Conservation (phyloP, 2,329 filamentous ascomycete species). For the Raffaelea ambrosiae region DNA sequence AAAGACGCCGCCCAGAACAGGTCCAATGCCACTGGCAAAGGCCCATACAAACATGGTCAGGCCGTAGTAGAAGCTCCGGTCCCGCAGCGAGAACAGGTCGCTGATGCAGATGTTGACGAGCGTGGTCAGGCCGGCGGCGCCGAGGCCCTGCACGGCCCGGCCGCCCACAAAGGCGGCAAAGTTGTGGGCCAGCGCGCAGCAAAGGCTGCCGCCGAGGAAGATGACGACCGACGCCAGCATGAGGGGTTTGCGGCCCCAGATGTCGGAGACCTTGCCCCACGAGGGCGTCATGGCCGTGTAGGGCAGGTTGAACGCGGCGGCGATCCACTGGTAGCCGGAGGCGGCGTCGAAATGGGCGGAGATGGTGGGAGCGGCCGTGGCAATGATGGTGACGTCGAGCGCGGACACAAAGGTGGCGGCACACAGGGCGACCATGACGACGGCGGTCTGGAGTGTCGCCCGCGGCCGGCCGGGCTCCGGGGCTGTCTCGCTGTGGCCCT, state of each 20-base stretch:
- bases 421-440: not conserved
- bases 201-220: slow-evolving; percentile 45
- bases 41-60: slow-evolving; percentile 3
- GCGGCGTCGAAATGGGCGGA: slow-evolving; percentile 52
- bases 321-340: slow-evolving; percentile 68
- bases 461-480: too few relatives aligned
- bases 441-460: not conserved
- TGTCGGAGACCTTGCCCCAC: slow-evolving; percentile 56
- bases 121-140: slow-evolving; percentile 45
- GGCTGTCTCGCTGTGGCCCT: too few relatives aligned
- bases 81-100: slow-evolving; percentile 23
- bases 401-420: slow-evolving; percentile 39
- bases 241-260: slow-evolving; percentile 49
- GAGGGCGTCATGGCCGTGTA: slow-evolving; percentile 58
- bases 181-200: slow-evolving; percentile 40
- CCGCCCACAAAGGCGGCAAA: slow-evolving; percentile 45
- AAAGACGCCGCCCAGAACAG: slow-evolving; percentile 6
- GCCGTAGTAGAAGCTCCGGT: slow-evolving; percentile 4
- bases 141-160: slow-evolving; percentile 46
- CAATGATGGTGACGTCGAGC: slow-evolving; percentile 52
- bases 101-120: slow-evolving; percentile 49
- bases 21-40: slow-evolving; percentile 2
- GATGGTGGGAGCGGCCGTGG: slow-evolving; percentile 59
- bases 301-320: slow-evolving; percentile 62
- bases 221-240: slow-evolving; percentile 38